Conservation (phyloP, 2,329 filamentous ascomycete species). For the Aspergillus viridinutans region DNA sequence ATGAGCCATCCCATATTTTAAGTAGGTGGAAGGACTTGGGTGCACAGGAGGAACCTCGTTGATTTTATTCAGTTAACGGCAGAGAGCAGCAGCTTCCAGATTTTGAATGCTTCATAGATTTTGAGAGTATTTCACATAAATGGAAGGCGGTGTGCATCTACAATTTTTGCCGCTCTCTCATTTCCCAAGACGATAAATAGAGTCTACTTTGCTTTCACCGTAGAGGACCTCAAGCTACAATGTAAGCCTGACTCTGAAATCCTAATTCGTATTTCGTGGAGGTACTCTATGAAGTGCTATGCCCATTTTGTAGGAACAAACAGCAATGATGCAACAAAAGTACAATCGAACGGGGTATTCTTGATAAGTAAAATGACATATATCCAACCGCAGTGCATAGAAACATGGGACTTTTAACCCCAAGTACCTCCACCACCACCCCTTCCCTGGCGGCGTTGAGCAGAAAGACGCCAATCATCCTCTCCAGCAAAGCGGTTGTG, state of each 20-base stretch:
- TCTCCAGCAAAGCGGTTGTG: conserved; percentile 90
- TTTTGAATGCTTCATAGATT: neutral
- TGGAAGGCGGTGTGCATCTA: neutral
- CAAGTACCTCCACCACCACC: conserved; percentile 90
- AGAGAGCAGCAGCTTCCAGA: neutral
- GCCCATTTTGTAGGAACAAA: neutral
- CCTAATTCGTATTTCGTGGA: neutral
- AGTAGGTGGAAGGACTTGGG: neutral
- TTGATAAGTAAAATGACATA: neutral
- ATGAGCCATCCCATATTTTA: neutral
- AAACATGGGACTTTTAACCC: conserved; percentile 47
- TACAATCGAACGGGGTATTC: conserved; percentile 4
- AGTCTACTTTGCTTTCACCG: too few species aligned
- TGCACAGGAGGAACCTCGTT: neutral
- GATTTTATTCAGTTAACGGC: neutral
- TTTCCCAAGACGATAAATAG: too few species aligned
- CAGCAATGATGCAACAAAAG: neutral
- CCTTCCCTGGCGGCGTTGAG: conserved; percentile 78
- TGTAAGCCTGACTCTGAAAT: neutral
- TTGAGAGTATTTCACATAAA: neutral
- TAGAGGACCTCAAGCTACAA: neutral
- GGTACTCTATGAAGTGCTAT: neutral
- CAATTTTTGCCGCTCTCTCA: neutral
- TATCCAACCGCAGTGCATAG: conserved; percentile 1
- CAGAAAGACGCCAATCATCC: conserved; percentile 90